A percentile compares a stretch with the other conserved stretches of the same genome.
These are phyloP conservation scores for Phylloporus sp. DNA, from an alignment of 1,284 basidiomycete genomes.

Conservation along the genomic window DNA sequence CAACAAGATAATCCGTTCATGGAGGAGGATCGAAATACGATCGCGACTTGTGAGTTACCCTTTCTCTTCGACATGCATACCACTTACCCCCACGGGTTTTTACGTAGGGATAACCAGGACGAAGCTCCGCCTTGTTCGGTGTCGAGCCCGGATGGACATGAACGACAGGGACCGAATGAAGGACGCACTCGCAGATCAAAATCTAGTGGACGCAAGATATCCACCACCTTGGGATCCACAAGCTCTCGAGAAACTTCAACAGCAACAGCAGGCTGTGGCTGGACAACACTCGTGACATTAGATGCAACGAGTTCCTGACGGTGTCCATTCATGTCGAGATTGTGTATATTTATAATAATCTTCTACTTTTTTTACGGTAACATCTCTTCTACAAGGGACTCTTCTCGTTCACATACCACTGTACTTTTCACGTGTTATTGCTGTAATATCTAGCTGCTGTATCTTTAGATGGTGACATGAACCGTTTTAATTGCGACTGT, in stretches of 20 bases:
- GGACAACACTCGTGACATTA: constrained; percentile 17
- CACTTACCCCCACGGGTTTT: neutral
- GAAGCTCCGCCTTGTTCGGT: constrained; percentile 75
- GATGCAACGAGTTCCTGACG: neutral
- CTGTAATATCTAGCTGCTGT: constrained; percentile 32
- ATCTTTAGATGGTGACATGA: constrained; percentile 18
- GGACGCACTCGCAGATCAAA: constrained; percentile 74
- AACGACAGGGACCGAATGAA: constrained; percentile 66
- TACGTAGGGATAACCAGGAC: constrained; percentile 77
- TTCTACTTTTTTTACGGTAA: neutral
- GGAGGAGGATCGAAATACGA: constrained; percentile 83
- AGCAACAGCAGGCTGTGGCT: constrained; percentile 27
- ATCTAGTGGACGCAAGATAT: constrained; percentile 69
- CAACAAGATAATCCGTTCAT: constrained; percentile 82
- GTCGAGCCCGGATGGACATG: constrained; percentile 74
- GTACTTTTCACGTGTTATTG: constrained; percentile 13
- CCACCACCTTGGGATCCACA: constrained; percentile 76
- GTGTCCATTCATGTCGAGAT: neutral
- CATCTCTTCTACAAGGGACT: neutral
- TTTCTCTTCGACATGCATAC: neutral
- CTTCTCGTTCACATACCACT: constrained; percentile 17
- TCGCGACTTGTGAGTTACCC: constrained; percentile 72
- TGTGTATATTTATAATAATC: constrained; percentile 5
- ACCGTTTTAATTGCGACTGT: constrained; percentile 2
- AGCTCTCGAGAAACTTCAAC: constrained; percentile 37